These are phyloP conservation scores for Aspergillus brasiliensis DNA, from an alignment of 2,329 filamentous ascomycete genomes.

Conservation along the genomic window DNA sequence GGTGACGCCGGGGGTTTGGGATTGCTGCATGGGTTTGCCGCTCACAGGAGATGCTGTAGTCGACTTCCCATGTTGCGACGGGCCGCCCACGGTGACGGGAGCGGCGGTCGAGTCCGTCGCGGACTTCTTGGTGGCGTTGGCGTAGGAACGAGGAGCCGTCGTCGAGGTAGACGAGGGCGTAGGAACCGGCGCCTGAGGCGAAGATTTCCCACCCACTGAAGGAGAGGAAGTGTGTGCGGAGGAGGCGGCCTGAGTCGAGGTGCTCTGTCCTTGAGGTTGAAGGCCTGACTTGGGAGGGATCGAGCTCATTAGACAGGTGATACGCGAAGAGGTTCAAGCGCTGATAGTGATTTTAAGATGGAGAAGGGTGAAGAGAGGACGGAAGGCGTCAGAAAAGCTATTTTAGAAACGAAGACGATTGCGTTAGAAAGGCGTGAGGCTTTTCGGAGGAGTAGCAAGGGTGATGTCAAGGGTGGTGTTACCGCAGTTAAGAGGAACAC, in stretches of 20 bases:
- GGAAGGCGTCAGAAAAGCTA: constrained; percentile 16
- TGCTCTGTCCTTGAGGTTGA: constrained; percentile 52
- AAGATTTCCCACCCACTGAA: constrained; percentile 47
- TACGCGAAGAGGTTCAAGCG: constrained; percentile 14
- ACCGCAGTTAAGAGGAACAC: constrained; percentile 21
- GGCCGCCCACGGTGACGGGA: constrained; percentile 57
- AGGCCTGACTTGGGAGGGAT: constrained; percentile 51
- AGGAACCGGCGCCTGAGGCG: constrained; percentile 36
- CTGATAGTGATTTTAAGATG: not conserved
- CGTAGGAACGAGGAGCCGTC: constrained; percentile 61
- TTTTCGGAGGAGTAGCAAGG: constrained; percentile 1
- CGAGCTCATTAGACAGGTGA: constrained; percentile 63
- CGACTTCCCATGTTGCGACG: constrained; percentile 58
- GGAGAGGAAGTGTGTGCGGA: constrained; percentile 47
- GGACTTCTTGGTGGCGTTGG: constrained; percentile 62
- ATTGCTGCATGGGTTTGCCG: constrained; percentile 67
- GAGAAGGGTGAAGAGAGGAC: constrained; percentile 7
- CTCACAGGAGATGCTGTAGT: constrained; percentile 78
- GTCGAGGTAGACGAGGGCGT: constrained; percentile 38
- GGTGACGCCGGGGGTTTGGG: constrained; percentile 51
- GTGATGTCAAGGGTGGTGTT: constrained; percentile 24
- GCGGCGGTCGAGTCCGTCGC: constrained; percentile 55
- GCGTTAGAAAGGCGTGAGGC: constrained; percentile 1
- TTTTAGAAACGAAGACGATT: constrained; percentile 6
- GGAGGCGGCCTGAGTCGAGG: constrained; percentile 53